A percentile compares a stretch with the other conserved stretches of the same genome.
Evolutionary conservation across 768 basidiomycete species (phyloP).

Genomic region (Infundibulicybe gibba): DNA sequence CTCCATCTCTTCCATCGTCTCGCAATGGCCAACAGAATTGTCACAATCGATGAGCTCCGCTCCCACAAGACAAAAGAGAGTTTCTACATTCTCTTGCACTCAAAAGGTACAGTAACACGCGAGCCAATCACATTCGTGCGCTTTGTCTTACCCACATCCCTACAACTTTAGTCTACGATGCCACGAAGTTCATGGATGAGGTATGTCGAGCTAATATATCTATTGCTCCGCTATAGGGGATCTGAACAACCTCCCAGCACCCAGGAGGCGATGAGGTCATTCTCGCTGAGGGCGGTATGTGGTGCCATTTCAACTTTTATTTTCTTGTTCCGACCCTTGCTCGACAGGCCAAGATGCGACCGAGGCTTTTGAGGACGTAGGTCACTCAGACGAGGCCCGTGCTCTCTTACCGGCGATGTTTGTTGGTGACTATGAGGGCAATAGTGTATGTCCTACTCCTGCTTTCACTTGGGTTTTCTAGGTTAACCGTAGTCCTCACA

Average conservation of each 20-base stretch:
- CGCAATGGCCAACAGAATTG: slow-evolving; percentile 46
- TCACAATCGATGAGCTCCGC: slow-evolving; percentile 77
- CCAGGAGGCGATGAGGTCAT: slow-evolving; percentile 99
- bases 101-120: slow-evolving; percentile 57
- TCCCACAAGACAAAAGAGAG: slow-evolving; percentile 69
- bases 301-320: slow-evolving; percentile 13
- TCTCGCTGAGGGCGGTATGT: slow-evolving; percentile 84
- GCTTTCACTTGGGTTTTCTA: slow-evolving; percentile 4
- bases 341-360: slow-evolving; percentile 86
- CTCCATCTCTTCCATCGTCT: slow-evolving; percentile 11
- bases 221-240: background rate
- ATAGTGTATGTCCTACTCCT: slow-evolving; percentile 42
- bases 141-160: slow-evolving; percentile 26
- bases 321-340: too few species aligned
- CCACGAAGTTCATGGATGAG: slow-evolving; percentile 93
- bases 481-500: slow-evolving; percentile 38
- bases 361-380: slow-evolving; percentile 98
- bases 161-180: slow-evolving; percentile 75
- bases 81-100: slow-evolving; percentile 80
- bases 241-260: slow-evolving; percentile 48
- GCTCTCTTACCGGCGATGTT: slow-evolving; percentile 74
- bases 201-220: slow-evolving; percentile 49
- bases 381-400: slow-evolving; percentile 97
- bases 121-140: slow-evolving; percentile 29
- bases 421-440: slow-evolving; percentile 79